Evolutionary conservation across 2,329 filamentous ascomycete species (phyloP), one percentile per base, ranked within the genome.

Genomic region (Zarea fungicola): DNA sequence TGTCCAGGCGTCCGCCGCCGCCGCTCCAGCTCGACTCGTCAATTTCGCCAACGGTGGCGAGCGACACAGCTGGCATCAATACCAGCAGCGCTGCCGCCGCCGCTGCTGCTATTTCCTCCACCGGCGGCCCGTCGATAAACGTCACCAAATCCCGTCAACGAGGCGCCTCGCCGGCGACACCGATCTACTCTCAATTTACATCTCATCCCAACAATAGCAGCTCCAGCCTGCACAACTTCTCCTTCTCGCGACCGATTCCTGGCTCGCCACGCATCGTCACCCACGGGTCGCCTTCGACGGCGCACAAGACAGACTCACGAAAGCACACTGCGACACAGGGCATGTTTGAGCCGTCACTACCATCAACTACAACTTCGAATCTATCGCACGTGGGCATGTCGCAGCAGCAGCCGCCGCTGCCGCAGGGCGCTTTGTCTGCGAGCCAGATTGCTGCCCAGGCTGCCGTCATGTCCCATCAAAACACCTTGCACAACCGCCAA

Each of bases 391-490:
- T 75, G 51, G 65, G 69, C 62, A 68, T 76, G 65, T 67, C 70
- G 48, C 67, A 72, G 46, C 62, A 65, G 59, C 82, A 65, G 66
- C 60, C 36, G 55, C 65, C 11, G 64, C n/a, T n/a, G n/a, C 34
- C 21, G 36, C 46, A 42, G 10, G 37, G 26, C 29, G 31, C 72
- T 22, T 66, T 80, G 53, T 76, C 76, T 2, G 81, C 86, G n/a
- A 89, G 85, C 65, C 84, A 89, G 64, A 89, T 90, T 55, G 87
- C 87, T 32, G 87, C 87, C 16, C 87, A 90, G 66, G 83, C 87
- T 9, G 87, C 87, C 48, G 82, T 86, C 60, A 82, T 88, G 70
- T 79, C 80, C 28, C 78, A 84, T 59, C 75, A 79, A 59, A 71
- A 73, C 36, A 63, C 58, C 56, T 62, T 66, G 39, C 76, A 78